Evolutionary conservation across 441 rosid genomes (phyloP), one percentile per base, ranked within the genome.

Genomic region (Raphanus hybrid): DNA sequence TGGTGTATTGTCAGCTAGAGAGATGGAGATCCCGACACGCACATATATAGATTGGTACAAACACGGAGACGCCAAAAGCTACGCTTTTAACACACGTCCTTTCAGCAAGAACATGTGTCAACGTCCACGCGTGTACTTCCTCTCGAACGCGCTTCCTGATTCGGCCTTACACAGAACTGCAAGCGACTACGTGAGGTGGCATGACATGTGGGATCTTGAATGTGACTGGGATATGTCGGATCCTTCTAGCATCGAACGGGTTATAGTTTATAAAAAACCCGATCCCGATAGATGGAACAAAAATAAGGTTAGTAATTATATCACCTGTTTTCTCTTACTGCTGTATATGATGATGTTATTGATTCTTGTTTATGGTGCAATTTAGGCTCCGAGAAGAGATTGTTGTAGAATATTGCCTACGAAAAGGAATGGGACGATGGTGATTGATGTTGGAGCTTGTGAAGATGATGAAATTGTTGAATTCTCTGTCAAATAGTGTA

Each of bases 31-130:
- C 16, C 97, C 97, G 0, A 74, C 82, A 0, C 83, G 92, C 64
- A 93, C 98, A 0, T 91, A 90, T 70, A 54, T 90, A 12, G 87
- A 88, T 32, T 93, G 97, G 98, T 84, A 87, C 29, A 82, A 26
- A 64, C 78, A 18, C n/a, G 82, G 81, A 0, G 91, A 84, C 23
- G 83, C 67, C 1, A 64, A 59, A 2, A 83, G 78, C n/a, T 87
- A 77, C 6, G 76, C 98, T 0, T 90, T 89, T 76, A 93, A 93
- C 70, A 86, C 92, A 1, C 88, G 98, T 9, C 85, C 87, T 0
- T 34, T 87, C 2, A 73, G 77, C 65, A 67, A 61, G 15, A 71
- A 73, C 69, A 50, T 71, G 8, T 93, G 98, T 69, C 87, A 93
- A 48, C 86, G 77, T 48, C 94, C 97, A 0, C 87, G 82, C 1